These are phyloP conservation scores for Verticillium albo-atrum DNA, from an alignment of 2,329 filamentous ascomycete species.

Conservation along the genomic window DNA sequence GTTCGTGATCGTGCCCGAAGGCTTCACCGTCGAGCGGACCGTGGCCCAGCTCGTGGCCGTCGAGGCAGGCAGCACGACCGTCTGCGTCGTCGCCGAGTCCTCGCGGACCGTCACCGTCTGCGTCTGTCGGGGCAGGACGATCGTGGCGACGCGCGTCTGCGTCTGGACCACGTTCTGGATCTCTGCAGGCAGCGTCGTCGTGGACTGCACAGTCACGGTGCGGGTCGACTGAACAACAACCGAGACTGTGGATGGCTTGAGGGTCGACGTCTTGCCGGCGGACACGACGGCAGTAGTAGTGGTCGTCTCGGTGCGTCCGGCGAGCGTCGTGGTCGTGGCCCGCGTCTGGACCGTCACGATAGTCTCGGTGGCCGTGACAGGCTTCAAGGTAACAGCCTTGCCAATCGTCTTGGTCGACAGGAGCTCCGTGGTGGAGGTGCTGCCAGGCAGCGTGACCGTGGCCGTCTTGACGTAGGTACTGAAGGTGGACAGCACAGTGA, in stretches of 20 bases:
- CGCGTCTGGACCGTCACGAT: not conserved
- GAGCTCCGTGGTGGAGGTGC: constrained; percentile 1
- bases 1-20: constrained; percentile 4
- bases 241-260: constrained; percentile 5
- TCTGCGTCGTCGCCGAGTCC: constrained; percentile 6
- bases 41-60: constrained; percentile 17
- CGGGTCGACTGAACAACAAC: constrained; percentile 10
- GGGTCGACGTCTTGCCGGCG: constrained; percentile 6
- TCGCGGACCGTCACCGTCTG: constrained; percentile 5
- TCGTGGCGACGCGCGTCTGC: constrained; percentile 7
- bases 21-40: constrained; percentile 17
- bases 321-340: constrained; percentile 1
- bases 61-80: constrained; percentile 12
- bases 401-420: not conserved
- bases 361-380: not conserved
- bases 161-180: not conserved
- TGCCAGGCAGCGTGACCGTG: constrained; percentile 5
- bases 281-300: not conserved
- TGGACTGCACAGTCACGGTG: constrained; percentile 3
- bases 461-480: constrained; percentile 16
- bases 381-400: constrained; percentile 5
- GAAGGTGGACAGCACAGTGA: not conserved
- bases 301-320: not conserved
- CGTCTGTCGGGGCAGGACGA: constrained; percentile 6
- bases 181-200: not conserved